phyloP scores from a whole-genome alignment of 768 basidiomycete genomes.

The Psilocybe azurescens region DNA sequence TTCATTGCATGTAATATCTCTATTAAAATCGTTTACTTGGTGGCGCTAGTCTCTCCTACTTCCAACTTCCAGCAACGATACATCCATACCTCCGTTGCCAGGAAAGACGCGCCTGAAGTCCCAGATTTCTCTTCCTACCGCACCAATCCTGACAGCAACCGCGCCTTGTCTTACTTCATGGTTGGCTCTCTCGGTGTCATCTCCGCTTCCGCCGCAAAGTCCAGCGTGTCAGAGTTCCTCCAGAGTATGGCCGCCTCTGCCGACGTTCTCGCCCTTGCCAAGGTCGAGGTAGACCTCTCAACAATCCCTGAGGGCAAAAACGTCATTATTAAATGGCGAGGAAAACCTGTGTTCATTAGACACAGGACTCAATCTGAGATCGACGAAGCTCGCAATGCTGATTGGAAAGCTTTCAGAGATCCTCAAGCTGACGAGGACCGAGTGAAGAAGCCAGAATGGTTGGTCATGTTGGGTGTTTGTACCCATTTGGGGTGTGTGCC shows the following conservation, averaged over 20 bases:
- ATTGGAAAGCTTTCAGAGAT: conserved; percentile 91
- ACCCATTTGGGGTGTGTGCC: conserved; percentile 99
- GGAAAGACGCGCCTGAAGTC: conserved; percentile 77
- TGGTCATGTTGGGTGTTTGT: conserved; percentile 92
- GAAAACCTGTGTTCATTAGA: conserved; percentile 99
- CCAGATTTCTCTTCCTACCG: conserved; percentile 91
- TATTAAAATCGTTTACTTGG: conserved; percentile 11
- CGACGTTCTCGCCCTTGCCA: conserved; percentile 96
- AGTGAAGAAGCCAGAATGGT: conserved; percentile 95
- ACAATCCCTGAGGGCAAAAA: conserved; percentile 97
- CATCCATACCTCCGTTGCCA: conserved; percentile 76
- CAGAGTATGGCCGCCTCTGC: conserved; percentile 97
- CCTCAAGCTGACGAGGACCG: conserved; percentile 90
- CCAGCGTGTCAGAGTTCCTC: conserved; percentile 91
- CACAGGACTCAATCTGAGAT: conserved; percentile 94
- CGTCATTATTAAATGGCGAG: conserved; percentile 98
- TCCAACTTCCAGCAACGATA: conserved; percentile 67
- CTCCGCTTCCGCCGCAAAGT: conserved; percentile 94
- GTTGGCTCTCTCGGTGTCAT: conserved; percentile 91
- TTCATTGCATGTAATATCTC: not conserved
- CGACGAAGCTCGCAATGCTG: conserved; percentile 83
- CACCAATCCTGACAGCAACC: conserved; percentile 67
- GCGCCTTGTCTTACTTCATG: conserved; percentile 88
- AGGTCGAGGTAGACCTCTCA: conserved; percentile 92
- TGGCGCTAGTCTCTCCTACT: conserved; percentile 53